Percentiles rank a stretch among this genome's conserved stretches.
phyloP scores from a whole-genome alignment of 306 rosid genomes.

The Neltuma alba region DNA sequence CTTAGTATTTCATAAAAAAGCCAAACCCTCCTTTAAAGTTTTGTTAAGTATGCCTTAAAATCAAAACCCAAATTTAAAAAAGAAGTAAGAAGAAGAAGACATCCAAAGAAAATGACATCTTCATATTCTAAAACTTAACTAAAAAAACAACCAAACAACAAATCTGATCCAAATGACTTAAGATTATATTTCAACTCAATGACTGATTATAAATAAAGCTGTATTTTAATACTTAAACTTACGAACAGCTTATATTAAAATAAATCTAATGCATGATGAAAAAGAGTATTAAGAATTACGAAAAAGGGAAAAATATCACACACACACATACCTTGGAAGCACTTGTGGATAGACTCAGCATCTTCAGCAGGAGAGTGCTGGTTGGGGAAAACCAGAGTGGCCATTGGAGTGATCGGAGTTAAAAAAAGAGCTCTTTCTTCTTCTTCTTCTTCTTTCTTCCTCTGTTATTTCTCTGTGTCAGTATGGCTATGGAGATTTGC shows the following conservation, averaged over 20 bases:
- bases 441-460: not conserved
- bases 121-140: not conserved
- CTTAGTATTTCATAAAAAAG: not conserved
- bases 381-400: conserved; percentile 39
- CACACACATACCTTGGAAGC: conserved; percentile 59
- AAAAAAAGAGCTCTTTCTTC: not conserved
- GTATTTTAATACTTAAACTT: too few species aligned
- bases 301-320: not conserved
- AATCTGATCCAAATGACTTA: not conserved
- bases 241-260: too few species aligned
- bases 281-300: not conserved
- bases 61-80: not conserved
- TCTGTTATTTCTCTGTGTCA: too few species aligned
- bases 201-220: too few species aligned
- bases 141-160: not conserved
- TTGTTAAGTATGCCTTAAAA: not conserved
- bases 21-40: not conserved
- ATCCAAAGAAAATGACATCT: not conserved
- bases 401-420: conserved; percentile 39
- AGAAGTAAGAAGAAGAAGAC: not conserved
- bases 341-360: conserved; percentile 58
- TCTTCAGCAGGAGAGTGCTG: conserved; percentile 48
- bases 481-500: not conserved
- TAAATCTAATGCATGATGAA: too few species aligned
- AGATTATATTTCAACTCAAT: not conserved